Percentiles rank a stretch among this genome's conserved stretches.
Evolutionary conservation across 179 eudicot species (phyloP).

Genomic region (Patellifolia procumbens): DNA sequence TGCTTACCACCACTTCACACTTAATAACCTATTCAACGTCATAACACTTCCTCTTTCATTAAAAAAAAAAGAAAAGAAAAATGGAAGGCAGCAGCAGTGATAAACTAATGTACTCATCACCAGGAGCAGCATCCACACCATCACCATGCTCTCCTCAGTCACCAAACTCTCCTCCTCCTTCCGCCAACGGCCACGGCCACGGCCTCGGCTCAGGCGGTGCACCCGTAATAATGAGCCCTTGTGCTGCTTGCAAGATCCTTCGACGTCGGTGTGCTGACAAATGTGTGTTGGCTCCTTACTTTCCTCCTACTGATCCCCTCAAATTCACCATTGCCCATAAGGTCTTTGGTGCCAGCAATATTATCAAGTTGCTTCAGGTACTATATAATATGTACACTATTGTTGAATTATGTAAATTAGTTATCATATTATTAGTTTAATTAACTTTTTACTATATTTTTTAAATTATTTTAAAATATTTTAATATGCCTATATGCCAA

Average conservation of each 20-base stretch:
- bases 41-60: not conserved
- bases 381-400: not conserved
- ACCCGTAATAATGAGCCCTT: conserved; percentile 52
- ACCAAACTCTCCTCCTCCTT: conserved; percentile 17
- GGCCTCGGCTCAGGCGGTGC: not conserved
- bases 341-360: conserved; percentile 83
- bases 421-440: too few relatives aligned
- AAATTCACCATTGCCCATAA: conserved; percentile 72
- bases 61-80: not conserved
- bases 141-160: conserved; percentile 28
- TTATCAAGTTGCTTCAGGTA: conserved; percentile 77
- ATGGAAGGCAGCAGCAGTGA: conserved; percentile 31
- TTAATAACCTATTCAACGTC: not conserved
- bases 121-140: conserved; percentile 19
- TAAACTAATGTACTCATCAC: conserved; percentile 23
- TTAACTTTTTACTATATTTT: too few relatives aligned
- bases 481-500: too few relatives aligned
- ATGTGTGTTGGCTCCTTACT: conserved; percentile 71
- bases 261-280: conserved; percentile 61
- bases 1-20: conserved; percentile 3
- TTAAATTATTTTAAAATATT: too few relatives aligned
- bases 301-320: conserved; percentile 74
- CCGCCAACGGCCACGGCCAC: not conserved
- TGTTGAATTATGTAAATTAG: too few relatives aligned
- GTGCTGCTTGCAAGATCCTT: conserved; percentile 78